A percentile compares a stretch with the other conserved stretches of the same genome.
These are phyloP conservation scores for Aphanomyces euteiches DNA, from an alignment of 352 stramenopile genomes.

Conservation along the genomic window DNA sequence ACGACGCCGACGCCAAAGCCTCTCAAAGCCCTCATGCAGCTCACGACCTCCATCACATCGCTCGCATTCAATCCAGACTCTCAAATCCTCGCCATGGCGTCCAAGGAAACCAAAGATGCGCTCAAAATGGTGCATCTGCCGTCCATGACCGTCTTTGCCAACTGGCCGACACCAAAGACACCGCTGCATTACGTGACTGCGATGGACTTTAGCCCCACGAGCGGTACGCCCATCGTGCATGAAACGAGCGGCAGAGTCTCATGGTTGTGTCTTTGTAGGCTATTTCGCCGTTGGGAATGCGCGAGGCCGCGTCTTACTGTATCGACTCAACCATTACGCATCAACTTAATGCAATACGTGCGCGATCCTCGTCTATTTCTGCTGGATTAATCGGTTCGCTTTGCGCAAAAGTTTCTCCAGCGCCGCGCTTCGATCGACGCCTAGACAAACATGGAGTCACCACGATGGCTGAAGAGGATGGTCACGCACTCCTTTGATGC, in stretches of 20 bases:
- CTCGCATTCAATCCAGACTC: constrained; percentile 91
- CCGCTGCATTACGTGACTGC: constrained; percentile 95
- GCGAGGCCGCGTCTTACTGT: constrained; percentile 95
- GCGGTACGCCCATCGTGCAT: constrained; percentile 36
- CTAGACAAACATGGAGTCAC: too few species aligned
- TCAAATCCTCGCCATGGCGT: constrained; percentile 94
- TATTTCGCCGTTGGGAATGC: constrained; percentile 96
- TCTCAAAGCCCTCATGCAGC: constrained; percentile 94
- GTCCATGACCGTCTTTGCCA: constrained; percentile 93
- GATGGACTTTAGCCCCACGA: constrained; percentile 95
- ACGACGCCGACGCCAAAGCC: constrained; percentile 51
- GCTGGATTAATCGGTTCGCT: constrained; percentile 9
- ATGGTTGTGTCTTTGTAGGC: constrained; percentile 31
- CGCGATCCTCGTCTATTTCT: neutral
- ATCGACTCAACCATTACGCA: constrained; percentile 93
- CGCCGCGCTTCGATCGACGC: neutral
- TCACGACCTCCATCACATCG: constrained; percentile 89
- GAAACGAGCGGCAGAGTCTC: neutral
- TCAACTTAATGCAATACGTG: constrained; percentile 54
- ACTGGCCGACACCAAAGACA: constrained; percentile 96
- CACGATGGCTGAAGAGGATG: too few species aligned
- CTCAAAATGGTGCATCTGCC: constrained; percentile 95
- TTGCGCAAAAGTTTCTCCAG: constrained; percentile 23
- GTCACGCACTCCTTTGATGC: constrained; percentile 40
- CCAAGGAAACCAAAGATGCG: constrained; percentile 87